These are phyloP conservation scores for Apiotrichum montevideense DNA, from an alignment of 1,284 basidiomycete genomes.

Conservation along the genomic window DNA sequence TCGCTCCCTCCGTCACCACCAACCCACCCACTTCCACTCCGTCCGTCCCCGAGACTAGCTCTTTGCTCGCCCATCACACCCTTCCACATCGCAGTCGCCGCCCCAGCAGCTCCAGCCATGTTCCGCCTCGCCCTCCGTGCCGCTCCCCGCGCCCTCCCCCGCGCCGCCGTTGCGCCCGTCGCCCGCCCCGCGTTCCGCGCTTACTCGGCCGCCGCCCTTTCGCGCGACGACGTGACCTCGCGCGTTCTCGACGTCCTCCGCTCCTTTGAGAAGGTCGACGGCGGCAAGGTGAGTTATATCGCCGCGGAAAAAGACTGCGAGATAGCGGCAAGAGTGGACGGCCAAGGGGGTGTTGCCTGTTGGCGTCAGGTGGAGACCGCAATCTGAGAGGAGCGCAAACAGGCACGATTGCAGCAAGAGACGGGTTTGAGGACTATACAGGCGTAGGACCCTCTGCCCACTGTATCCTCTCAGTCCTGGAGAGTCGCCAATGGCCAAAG, in stretches of 20 bases:
- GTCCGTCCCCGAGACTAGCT: too few species aligned
- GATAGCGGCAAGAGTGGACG: not conserved
- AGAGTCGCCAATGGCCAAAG: too few species aligned
- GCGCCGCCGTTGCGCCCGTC: slow-evolving; percentile 4
- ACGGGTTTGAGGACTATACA: too few species aligned
- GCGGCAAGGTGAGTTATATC: slow-evolving; percentile 59
- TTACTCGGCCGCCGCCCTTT: slow-evolving; percentile 72
- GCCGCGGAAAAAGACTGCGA: too few species aligned
- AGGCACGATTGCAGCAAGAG: too few species aligned
- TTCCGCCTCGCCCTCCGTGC: slow-evolving; percentile 29
- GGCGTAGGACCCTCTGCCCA: too few species aligned
- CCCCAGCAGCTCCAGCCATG: slow-evolving; percentile 23
- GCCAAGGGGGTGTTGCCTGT: not conserved
- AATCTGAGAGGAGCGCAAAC: too few species aligned
- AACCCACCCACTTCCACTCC: not conserved
- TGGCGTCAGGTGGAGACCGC: too few species aligned
- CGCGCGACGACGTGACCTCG: slow-evolving; percentile 68
- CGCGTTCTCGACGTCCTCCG: slow-evolving; percentile 85
- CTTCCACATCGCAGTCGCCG: not conserved
- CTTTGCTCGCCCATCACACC: not conserved
- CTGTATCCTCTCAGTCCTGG: too few species aligned
- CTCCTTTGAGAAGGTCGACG: slow-evolving; percentile 91
- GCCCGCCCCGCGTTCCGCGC: slow-evolving; percentile 31
- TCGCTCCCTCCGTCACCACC: not conserved
- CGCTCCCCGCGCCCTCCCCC: slow-evolving; percentile 13